These are phyloP conservation scores for Talaromyces liani DNA, from an alignment of 495 filamentous ascomycete genomes.

Conservation along the genomic window DNA sequence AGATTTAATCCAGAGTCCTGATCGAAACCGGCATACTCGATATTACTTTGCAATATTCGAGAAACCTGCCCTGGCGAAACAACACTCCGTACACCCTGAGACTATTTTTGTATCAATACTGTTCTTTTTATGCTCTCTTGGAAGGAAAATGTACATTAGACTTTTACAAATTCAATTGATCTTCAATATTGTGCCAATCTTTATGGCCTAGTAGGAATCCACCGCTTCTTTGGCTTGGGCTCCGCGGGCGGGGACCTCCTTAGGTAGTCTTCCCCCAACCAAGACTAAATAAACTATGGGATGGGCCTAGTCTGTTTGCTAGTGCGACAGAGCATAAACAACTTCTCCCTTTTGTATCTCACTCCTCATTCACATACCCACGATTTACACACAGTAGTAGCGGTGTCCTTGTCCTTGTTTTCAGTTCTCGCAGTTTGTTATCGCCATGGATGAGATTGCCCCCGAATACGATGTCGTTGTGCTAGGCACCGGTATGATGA, in stretches of 20 bases:
- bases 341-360: not conserved
- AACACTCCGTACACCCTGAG: not conserved
- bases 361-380: not conserved
- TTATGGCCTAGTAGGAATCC: not conserved
- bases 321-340: not conserved
- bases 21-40: not conserved
- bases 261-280: not conserved
- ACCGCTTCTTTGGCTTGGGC: not conserved
- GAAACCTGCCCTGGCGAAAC: not conserved
- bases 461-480: constrained; percentile 97
- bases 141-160: not conserved
- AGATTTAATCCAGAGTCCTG: not conserved
- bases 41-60: not conserved
- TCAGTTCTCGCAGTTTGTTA: not conserved
- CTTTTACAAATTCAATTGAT: not conserved
- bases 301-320: not conserved
- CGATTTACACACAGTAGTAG: not conserved
- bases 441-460: constrained; percentile 88
- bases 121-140: not conserved
- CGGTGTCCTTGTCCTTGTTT: not conserved
- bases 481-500: constrained; percentile 74
- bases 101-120: not conserved
- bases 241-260: not conserved
- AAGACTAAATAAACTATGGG: not conserved
- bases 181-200: not conserved